phyloP scores from a whole-genome alignment of 139 green algal genomes.

The Haematococcus lacustris region DNA sequence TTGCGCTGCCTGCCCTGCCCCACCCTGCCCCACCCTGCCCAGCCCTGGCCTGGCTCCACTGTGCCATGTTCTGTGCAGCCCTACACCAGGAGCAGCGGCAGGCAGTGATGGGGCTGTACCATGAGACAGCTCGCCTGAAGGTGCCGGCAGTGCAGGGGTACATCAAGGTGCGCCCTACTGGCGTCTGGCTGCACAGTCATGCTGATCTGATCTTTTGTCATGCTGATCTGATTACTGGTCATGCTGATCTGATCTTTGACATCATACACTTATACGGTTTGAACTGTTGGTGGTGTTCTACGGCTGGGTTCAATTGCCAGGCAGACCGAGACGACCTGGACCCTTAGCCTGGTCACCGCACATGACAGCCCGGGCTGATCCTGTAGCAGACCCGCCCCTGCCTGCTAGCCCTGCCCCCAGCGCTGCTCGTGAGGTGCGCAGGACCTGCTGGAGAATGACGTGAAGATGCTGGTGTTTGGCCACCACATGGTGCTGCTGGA shows the following conservation, averaged over 20 bases:
- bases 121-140: slow-evolving; percentile 62
- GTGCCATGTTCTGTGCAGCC: slow-evolving; percentile 9
- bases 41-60: too few species aligned
- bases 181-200: neutral
- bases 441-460: slow-evolving; percentile 34
- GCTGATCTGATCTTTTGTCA: too few species aligned
- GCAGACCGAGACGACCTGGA: too few species aligned
- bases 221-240: too few species aligned
- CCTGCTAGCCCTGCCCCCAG: neutral
- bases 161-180: slow-evolving; percentile 14
- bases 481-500: slow-evolving; percentile 83
- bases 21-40: too few species aligned
- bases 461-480: slow-evolving; percentile 92
- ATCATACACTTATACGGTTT: too few species aligned
- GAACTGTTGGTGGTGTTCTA: too few species aligned
- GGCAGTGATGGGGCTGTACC: slow-evolving; percentile 59
- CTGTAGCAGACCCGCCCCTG: neutral
- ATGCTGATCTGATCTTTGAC: too few species aligned
- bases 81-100: slow-evolving; percentile 24
- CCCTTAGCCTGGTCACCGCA: too few species aligned
- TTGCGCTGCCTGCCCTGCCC: too few species aligned
- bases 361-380: too few species aligned
- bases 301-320: too few species aligned
- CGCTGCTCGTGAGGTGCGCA: slow-evolving; percentile 4
- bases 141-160: slow-evolving; percentile 25